Conservation (phyloP, 768 basidiomycete genomes). For the Pleurotus tuber-regium region DNA sequence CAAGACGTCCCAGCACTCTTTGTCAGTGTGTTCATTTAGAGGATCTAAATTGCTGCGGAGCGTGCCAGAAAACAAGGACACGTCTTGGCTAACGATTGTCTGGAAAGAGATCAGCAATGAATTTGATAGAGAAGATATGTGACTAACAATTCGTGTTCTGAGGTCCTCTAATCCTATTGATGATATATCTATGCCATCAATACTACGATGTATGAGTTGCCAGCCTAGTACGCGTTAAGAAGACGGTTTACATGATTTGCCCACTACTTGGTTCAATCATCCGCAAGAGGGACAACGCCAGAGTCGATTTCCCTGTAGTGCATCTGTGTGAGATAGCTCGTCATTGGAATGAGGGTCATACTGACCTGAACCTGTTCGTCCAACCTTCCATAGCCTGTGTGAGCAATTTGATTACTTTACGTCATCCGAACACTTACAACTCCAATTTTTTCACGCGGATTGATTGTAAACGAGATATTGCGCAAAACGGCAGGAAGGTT, state of each 20-base stretch:
- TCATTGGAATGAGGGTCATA: background rate
- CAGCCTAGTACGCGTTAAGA: no score
- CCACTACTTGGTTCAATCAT: conserved; percentile 62
- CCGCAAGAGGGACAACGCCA: conserved; percentile 56
- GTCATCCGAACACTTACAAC: conserved; percentile 40
- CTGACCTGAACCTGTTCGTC: conserved; percentile 64
- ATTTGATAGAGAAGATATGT: background rate
- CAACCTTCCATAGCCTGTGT: conserved; percentile 39
- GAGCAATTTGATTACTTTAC: background rate
- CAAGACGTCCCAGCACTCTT: conserved; percentile 65
- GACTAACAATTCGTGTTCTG: conserved; percentile 53
- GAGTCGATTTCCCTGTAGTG: conserved; percentile 49
- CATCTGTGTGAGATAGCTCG: conserved; percentile 1
- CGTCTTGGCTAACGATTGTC: conserved; percentile 77
- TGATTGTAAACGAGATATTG: conserved; percentile 55
- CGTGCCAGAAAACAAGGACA: conserved; percentile 71
- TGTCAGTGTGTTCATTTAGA: conserved; percentile 51
- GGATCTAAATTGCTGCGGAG: conserved; percentile 75
- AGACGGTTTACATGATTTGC: conserved; percentile 58
- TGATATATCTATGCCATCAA: conserved; percentile 70
- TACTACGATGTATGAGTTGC: conserved; percentile 27
- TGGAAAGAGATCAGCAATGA: conserved; percentile 18
- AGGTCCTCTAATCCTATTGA: conserved; percentile 69
- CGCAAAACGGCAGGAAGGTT: conserved; percentile 60
- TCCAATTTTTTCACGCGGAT: conserved; percentile 65